phyloP scores from a whole-genome alignment of 225 moss, liverwort and hornwort genomes.

The Bryoerythrophyllum caledonicum region DNA sequence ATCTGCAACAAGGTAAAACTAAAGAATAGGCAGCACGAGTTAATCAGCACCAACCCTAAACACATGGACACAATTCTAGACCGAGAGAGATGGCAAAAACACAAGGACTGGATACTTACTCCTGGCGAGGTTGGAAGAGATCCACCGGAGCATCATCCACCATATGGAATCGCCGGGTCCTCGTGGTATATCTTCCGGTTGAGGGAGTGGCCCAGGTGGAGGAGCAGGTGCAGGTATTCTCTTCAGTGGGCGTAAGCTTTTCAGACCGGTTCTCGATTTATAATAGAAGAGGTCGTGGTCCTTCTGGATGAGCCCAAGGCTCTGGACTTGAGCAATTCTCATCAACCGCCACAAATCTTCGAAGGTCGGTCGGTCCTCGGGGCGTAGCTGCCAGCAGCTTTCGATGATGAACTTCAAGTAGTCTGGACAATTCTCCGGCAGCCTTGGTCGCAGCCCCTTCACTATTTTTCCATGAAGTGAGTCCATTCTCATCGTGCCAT shows the following conservation, averaged over 20 bases:
- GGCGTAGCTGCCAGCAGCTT: constrained; percentile 30
- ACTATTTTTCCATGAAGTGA: not conserved
- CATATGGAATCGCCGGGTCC: not conserved
- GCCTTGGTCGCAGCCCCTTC: not conserved
- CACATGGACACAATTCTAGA: not conserved
- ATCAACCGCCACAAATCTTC: constrained; percentile 27
- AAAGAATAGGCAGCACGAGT: not conserved
- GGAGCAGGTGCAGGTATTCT: not conserved
- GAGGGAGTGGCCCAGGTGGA: too few species aligned
- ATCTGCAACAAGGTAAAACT: not conserved
- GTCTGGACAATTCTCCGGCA: constrained; percentile 25
- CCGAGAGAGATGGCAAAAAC: not conserved
- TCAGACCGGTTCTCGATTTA: not conserved
- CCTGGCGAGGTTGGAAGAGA: not conserved
- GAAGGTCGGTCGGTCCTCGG: constrained; percentile 25
- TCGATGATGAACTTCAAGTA: constrained; percentile 26
- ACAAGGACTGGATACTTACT: not conserved
- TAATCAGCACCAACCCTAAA: not conserved
- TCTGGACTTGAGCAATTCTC: constrained; percentile 27
- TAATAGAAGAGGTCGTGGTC: constrained; percentile 17
- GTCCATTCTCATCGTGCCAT: not conserved
- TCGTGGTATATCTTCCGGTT: too few species aligned
- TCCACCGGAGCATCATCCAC: constrained; percentile 5
- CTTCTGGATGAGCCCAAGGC: constrained; percentile 11
- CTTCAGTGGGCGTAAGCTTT: not conserved